phyloP scores from a whole-genome alignment of 1,284 basidiomycete genomes.

The Trametes sp. region DNA sequence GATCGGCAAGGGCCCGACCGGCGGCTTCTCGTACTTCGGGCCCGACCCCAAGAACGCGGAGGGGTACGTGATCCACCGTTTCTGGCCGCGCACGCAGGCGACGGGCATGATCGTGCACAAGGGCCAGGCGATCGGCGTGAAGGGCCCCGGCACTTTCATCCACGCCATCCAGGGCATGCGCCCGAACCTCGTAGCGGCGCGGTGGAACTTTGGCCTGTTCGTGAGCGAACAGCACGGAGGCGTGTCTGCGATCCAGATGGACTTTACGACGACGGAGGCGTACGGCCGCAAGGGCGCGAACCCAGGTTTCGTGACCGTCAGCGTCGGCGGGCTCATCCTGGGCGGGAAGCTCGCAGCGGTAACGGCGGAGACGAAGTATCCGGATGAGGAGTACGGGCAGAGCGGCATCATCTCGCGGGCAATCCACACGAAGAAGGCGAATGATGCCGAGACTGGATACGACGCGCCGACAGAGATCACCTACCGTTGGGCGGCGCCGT shows the following conservation, averaged over 20 bases:
- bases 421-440: slow-evolving; percentile 67
- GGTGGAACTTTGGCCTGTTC: slow-evolving; percentile 98
- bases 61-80: slow-evolving; percentile 91
- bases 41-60: slow-evolving; percentile 77
- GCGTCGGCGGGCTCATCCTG: slow-evolving; percentile 85
- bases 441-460: slow-evolving; percentile 86
- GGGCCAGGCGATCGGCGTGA: slow-evolving; percentile 71
- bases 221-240: slow-evolving; percentile 74
- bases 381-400: slow-evolving; percentile 59
- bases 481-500: slow-evolving; percentile 84
- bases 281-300: slow-evolving; percentile 80
- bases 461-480: slow-evolving; percentile 73
- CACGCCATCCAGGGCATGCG: slow-evolving; percentile 99
- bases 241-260: slow-evolving; percentile 93
- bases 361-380: slow-evolving; percentile 74
- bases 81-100: slow-evolving; percentile 82
- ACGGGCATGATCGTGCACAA: slow-evolving; percentile 78
- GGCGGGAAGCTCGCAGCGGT: slow-evolving; percentile 79
- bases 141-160: slow-evolving; percentile 91
- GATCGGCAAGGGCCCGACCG: slow-evolving; percentile 86
- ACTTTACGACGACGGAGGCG: slow-evolving; percentile 86
- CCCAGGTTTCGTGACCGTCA: slow-evolving; percentile 84
- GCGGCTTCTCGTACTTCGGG: slow-evolving; percentile 94
- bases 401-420: slow-evolving; percentile 69
- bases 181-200: slow-evolving; percentile 90